Percentiles rank a stretch among this genome's conserved stretches.
These are phyloP conservation scores for Priceomyces carsonii DNA, from an alignment of 805 yeast genomes.

Conservation along the genomic window DNA sequence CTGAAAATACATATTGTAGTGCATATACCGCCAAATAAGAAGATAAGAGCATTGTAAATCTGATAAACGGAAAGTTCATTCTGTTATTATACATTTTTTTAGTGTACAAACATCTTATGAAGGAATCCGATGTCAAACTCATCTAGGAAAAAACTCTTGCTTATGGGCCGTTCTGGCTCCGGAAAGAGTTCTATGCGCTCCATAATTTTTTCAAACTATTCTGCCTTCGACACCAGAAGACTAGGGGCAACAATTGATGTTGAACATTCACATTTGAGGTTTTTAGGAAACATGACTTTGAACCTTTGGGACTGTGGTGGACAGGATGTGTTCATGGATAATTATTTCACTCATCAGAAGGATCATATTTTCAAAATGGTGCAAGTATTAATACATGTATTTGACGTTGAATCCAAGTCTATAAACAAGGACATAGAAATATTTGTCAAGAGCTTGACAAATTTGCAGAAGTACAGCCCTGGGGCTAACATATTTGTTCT, in stretches of 20 bases:
- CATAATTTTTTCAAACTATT: constrained; percentile 91
- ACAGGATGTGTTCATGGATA: constrained; percentile 95
- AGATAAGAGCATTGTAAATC: no score
- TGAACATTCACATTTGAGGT: constrained; percentile 93
- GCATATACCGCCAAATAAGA: no score
- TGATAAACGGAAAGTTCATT: no score
- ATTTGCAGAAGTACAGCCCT: constrained; percentile 82
- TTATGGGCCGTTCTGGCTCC: constrained; percentile 91
- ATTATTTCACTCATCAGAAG: constrained; percentile 82
- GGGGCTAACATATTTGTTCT: constrained; percentile 88
- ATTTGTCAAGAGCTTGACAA: constrained; percentile 78
- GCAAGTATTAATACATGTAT: constrained; percentile 92
- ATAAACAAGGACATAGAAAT: constrained; percentile 92
- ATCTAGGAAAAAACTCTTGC: constrained; percentile 42
- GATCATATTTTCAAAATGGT: constrained; percentile 95
- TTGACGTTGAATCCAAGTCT: constrained; percentile 92
- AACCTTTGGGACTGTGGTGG: constrained; percentile 99
- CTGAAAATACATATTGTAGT: no score
- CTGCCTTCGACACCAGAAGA: constrained; percentile 94
- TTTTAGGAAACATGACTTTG: constrained; percentile 91
- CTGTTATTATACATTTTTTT: no score
- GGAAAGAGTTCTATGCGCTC: constrained; percentile 98
- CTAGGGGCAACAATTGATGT: constrained; percentile 97
- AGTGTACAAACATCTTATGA: not conserved
- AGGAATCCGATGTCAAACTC: constrained; percentile 20